These are phyloP conservation scores for Paraphaeosphaeria sporulosa DNA, from an alignment of 2,329 filamentous ascomycete genomes.

Conservation along the genomic window DNA sequence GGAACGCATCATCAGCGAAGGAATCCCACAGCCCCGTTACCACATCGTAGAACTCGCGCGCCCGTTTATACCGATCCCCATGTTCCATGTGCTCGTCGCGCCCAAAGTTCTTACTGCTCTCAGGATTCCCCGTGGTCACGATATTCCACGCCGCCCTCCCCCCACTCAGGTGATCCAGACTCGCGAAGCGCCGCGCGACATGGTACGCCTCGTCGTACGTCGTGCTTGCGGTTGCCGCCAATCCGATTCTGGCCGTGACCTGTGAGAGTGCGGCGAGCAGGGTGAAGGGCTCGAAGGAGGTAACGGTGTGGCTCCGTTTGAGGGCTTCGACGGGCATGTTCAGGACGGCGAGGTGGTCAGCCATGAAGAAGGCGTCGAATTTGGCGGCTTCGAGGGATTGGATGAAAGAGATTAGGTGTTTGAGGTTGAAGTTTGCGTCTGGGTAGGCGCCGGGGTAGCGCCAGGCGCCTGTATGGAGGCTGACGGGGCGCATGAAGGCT, in stretches of 20 bases:
- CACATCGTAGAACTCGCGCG: slow-evolving; percentile 62
- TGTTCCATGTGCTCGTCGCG: slow-evolving; percentile 60
- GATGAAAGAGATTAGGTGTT: slow-evolving; percentile 62
- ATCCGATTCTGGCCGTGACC: slow-evolving; percentile 59
- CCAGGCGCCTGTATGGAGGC: slow-evolving; percentile 65
- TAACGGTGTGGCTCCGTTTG: slow-evolving; percentile 65
- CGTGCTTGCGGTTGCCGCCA: slow-evolving; percentile 63
- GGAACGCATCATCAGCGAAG: slow-evolving; percentile 64
- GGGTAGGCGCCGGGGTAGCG: slow-evolving; percentile 63
- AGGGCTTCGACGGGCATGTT: slow-evolving; percentile 66
- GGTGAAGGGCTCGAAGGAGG: slow-evolving; percentile 65
- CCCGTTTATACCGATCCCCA: slow-evolving; percentile 59
- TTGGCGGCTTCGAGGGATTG: slow-evolving; percentile 63
- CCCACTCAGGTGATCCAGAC: slow-evolving; percentile 60
- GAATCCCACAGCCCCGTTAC: slow-evolving; percentile 63
- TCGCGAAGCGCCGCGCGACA: slow-evolving; percentile 62
- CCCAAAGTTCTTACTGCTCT: slow-evolving; percentile 62
- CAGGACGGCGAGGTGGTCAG: slow-evolving; percentile 62
- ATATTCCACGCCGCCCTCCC: slow-evolving; percentile 64
- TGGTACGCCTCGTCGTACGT: slow-evolving; percentile 65
- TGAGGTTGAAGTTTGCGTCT: slow-evolving; percentile 66
- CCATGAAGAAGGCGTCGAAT: slow-evolving; percentile 66
- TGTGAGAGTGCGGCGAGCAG: slow-evolving; percentile 59
- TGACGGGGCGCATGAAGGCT: slow-evolving; percentile 67
- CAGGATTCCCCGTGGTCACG: slow-evolving; percentile 62